phyloP scores from a whole-genome alignment of 2,329 filamentous ascomycete genomes.

The Waltergamsia citrina region DNA sequence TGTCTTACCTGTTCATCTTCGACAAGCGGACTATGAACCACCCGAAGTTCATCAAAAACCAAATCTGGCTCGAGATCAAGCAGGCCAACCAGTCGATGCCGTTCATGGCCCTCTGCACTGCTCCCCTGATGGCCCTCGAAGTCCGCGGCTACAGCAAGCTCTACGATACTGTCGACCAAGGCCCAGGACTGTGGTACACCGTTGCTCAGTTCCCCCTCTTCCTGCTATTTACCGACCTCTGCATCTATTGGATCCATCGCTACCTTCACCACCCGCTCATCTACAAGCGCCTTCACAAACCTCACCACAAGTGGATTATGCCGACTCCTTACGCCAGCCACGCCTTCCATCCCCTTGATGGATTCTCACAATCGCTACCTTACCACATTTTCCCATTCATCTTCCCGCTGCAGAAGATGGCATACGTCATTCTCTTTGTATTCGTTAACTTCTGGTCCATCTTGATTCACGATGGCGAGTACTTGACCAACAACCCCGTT shows the following conservation, averaged over 20 bases:
- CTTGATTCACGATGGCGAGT: constrained; percentile 93
- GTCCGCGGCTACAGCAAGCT: constrained; percentile 78
- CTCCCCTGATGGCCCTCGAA: constrained; percentile 73
- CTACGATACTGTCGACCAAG: constrained; percentile 71
- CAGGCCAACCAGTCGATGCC: constrained; percentile 73
- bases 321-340: constrained; percentile 87
- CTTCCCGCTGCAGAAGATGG: constrained; percentile 86
- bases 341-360: constrained; percentile 91
- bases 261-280: constrained; percentile 65
- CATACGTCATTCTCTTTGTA: constrained; percentile 75
- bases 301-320: constrained; percentile 99
- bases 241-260: constrained; percentile 88
- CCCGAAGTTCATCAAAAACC: constrained; percentile 92
- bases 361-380: constrained; percentile 77
- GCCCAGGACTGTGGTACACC: constrained; percentile 71
- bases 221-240: constrained; percentile 78
- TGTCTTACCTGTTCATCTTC: constrained; percentile 85
- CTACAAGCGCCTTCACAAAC: constrained; percentile 90
- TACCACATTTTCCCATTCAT: constrained; percentile 92
- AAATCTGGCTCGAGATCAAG: constrained; percentile 75
- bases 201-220: constrained; percentile 80
- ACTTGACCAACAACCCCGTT: constrained; percentile 79
- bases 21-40: constrained; percentile 84
- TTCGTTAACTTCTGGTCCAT: constrained; percentile 98
- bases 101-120: constrained; percentile 72